A percentile compares a stretch with the other conserved stretches of the same genome.
Conservation (phyloP, 1,284 basidiomycete genomes). For the Ganoderma resinaceum region DNA sequence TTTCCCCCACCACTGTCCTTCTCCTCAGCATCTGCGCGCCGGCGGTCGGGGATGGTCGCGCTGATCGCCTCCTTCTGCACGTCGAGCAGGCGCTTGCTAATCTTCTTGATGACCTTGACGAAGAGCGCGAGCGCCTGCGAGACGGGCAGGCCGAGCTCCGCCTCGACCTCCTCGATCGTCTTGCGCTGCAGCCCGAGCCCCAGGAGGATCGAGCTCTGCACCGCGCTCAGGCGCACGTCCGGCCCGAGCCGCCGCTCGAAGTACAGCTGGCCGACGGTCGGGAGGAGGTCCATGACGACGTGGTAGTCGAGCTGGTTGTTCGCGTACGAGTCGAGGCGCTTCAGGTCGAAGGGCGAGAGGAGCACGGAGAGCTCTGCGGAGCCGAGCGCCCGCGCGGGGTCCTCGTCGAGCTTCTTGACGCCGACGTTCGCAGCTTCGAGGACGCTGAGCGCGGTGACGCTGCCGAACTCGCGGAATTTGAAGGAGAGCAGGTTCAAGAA, state of each 20-base stretch:
- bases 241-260: slow-evolving; percentile 81
- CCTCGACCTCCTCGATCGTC: slow-evolving; percentile 89
- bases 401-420: slow-evolving; percentile 57
- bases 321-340: slow-evolving; percentile 94
- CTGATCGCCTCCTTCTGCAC: slow-evolving; percentile 84
- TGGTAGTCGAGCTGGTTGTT: slow-evolving; percentile 98
- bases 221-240: slow-evolving; percentile 75
- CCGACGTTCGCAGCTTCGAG: slow-evolving; percentile 85
- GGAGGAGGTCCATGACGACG: slow-evolving; percentile 93
- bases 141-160: slow-evolving; percentile 85
- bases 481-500: slow-evolving; percentile 92
- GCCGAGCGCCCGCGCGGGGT: slow-evolving; percentile 57
- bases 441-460: slow-evolving; percentile 87
- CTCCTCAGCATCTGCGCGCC: slow-evolving; percentile 26
- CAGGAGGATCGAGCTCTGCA: slow-evolving; percentile 89
- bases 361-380: slow-evolving; percentile 76
- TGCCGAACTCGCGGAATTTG: slow-evolving; percentile 94
- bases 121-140: slow-evolving; percentile 92
- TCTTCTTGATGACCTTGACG: slow-evolving; percentile 89
- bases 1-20: background rate
- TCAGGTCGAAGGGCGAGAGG: slow-evolving; percentile 94
- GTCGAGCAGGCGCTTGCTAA: slow-evolving; percentile 81
- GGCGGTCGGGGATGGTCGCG: slow-evolving; percentile 53
- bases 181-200: slow-evolving; percentile 94
- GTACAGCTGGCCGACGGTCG: slow-evolving; percentile 81